These are phyloP conservation scores for Leishmania martiniquensis DNA, from an alignment of 208 protist species.

Conservation along the genomic window DNA sequence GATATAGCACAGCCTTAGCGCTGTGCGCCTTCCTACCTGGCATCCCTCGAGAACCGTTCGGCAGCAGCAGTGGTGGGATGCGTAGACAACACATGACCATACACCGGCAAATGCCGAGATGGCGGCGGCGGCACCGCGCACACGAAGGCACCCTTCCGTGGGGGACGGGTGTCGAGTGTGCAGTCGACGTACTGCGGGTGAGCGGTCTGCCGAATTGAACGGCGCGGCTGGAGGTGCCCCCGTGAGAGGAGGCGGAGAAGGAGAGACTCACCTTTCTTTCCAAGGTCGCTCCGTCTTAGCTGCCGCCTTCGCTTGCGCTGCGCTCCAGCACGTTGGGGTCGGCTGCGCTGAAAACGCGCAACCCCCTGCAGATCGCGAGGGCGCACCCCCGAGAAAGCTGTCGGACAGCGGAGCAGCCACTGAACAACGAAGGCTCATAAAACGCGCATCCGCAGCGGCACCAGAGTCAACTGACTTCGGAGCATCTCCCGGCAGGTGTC, in stretches of 20 bases:
- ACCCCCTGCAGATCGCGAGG: background rate
- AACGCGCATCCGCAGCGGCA: background rate
- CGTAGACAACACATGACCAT: background rate
- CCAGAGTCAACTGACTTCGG: background rate
- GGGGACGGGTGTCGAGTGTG: background rate
- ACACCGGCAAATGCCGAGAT: background rate
- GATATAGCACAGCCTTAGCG: background rate
- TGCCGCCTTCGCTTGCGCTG: background rate
- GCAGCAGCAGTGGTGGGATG: background rate
- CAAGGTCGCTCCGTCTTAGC: background rate
- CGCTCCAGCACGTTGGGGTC: background rate
- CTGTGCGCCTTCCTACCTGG: background rate
- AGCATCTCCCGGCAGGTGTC: background rate
- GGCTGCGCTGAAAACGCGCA: background rate
- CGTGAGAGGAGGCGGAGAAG: background rate
- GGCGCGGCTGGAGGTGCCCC: background rate
- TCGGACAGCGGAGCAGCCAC: background rate
- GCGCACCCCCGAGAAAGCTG: background rate
- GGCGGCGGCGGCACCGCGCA: background rate
- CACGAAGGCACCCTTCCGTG: background rate
- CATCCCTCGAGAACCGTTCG: background rate
- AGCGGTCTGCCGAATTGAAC: background rate
- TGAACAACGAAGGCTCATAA: background rate
- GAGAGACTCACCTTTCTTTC: background rate
- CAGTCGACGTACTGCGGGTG: background rate